Evolutionary conservation across 2,329 filamentous ascomycete genomes (phyloP).

Genomic region (Nothomitra cinnamomea): DNA sequence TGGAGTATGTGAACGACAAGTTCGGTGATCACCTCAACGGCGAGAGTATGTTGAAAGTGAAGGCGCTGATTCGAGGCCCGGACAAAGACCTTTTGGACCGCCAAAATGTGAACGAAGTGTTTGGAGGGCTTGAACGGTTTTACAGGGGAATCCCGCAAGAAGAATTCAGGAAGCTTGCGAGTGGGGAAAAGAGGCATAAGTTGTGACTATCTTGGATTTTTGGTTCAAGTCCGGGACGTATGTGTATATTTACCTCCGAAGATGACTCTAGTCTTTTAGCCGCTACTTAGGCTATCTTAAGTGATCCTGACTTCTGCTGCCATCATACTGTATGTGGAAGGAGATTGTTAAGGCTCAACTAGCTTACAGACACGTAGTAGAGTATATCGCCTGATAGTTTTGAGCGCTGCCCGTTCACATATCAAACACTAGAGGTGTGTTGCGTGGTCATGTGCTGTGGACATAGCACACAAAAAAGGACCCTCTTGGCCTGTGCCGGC

Average conservation of each 20-base stretch:
- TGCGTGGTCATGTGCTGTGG: no score
- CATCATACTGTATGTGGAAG: no score
- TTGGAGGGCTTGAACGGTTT: conserved; percentile 71
- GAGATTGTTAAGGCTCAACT: no score
- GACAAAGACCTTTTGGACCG: conserved; percentile 55
- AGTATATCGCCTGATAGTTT: no score
- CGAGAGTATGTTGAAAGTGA: conserved; percentile 67
- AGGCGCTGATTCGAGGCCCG: conserved; percentile 61
- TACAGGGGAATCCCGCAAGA: conserved; percentile 64
- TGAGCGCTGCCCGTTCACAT: no score
- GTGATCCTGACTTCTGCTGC: no score
- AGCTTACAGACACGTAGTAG: no score
- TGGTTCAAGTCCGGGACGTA: neutral
- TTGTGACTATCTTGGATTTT: conserved; percentile 32
- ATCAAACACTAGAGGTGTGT: no score
- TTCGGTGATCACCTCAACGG: conserved; percentile 66
- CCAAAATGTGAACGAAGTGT: conserved; percentile 71
- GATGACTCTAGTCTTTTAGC: neutral
- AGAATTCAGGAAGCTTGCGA: conserved; percentile 74
- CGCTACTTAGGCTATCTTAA: neutral
- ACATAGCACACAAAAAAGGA: no score
- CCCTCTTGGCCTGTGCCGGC: no score
- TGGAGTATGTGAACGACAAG: conserved; percentile 64
- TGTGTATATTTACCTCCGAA: neutral
- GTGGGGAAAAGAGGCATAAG: conserved; percentile 88